phyloP scores from a whole-genome alignment of 331 rosid species.

The Stylosanthes scabra region DNA sequence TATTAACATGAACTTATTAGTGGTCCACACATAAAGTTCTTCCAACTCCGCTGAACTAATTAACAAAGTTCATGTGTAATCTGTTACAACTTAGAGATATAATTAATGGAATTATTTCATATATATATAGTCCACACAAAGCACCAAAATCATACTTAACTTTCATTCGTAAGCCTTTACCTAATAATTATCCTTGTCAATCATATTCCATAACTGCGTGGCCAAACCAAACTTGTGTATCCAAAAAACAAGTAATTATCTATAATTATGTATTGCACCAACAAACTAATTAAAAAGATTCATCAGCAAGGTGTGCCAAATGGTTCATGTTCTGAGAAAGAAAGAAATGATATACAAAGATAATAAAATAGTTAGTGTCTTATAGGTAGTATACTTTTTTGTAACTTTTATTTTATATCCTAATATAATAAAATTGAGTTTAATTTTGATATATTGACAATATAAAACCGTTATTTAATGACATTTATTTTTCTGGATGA shows the following conservation, averaged over 20 bases:
- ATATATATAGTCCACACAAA: constrained; percentile 20
- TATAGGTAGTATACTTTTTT: no score
- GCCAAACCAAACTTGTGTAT: not conserved
- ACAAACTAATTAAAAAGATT: not conserved
- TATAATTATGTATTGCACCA: not conserved
- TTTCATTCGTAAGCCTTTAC: constrained; percentile 33
- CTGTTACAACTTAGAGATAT: constrained; percentile 23
- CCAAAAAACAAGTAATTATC: not conserved
- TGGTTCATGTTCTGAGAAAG: no score
- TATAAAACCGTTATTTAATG: no score
- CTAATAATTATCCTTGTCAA: constrained; percentile 43
- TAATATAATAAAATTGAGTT: no score
- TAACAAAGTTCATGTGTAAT: constrained; percentile 27
- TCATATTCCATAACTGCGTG: constrained; percentile 18
- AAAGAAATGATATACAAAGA: no score
- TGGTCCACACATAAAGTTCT: constrained; percentile 37
- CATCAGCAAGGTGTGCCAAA: not conserved
- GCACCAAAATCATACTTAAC: constrained; percentile 26
- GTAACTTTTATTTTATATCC: no score
- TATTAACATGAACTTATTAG: constrained; percentile 24
- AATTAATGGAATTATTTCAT: constrained; percentile 27
- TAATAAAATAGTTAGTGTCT: no score
- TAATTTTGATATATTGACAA: no score
- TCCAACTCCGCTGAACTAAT: constrained; percentile 19
- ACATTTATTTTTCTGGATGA: no score